Base-by-base conservation (phyloP, 352 stramenopile species). In the Globisporangium okanoganense region DNA sequence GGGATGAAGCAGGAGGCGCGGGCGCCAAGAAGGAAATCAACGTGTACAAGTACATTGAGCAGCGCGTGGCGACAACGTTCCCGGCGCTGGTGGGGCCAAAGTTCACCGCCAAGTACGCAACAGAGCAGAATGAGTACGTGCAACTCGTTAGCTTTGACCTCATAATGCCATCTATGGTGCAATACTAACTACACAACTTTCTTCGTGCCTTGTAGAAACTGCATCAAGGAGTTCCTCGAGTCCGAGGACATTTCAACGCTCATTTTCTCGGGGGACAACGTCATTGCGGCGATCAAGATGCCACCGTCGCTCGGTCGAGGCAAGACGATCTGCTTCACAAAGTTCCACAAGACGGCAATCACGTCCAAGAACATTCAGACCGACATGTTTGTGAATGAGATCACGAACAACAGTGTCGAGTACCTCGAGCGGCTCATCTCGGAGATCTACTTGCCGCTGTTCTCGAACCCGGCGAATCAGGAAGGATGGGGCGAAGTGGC, bases 401-500 rank as follows among this genome's bases (percentile, higher is more conserved):
- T 94, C n/a, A 92, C 86, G 5, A 88, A 75, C 35, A 97, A 80
- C 25, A 96, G 90, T 27, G 95, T 99, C 49, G 94, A 98, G 72
- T 96, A 98, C 67, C 69, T 99, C 18, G 96, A 99, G 66, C 85
- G 94, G 6, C 62, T 98, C 9, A 93, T 98, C 43, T 93, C 93
- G 16, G 94, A 98, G 58, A 83, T 99, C 8, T 98, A 98, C 67
- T 68, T 99, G 44, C 96, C 96, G 9, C 68, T 99, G 24, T 94
- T 99, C 41, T 97, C 87, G 25, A 99, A 99, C 62, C 81, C 82
- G 8, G 80, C 85, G 18, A 99, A 99, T 70, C 95, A 99, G 66
- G 82, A 95, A 56, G 91, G 82, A 8, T 99, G 96, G 96, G 96
- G 96, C 9, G 96, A 99, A 71, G 94, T 99, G 14, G 94, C 94